phyloP scores from a whole-genome alignment of 164 flowering plant genomes.

The Platanus orientalis region DNA sequence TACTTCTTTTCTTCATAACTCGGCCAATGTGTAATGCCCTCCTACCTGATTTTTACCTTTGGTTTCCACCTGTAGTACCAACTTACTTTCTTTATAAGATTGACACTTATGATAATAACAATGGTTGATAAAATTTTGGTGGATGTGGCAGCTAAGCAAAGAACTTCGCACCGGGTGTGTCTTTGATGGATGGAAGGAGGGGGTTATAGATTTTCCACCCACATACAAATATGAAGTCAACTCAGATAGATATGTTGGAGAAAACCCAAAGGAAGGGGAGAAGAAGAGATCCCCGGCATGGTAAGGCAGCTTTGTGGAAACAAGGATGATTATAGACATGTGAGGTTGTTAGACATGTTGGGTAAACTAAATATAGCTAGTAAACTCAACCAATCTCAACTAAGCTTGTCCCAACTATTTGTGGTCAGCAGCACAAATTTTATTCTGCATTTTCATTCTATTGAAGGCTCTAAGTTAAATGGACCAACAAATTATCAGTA shows the following conservation, averaged over 20 bases:
- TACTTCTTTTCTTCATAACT: no score
- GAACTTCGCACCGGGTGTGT: slow-evolving; percentile 78
- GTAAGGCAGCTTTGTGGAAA: slow-evolving; percentile 32
- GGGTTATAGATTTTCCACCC: slow-evolving; percentile 83
- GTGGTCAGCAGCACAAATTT: no score
- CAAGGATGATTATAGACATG: neutral
- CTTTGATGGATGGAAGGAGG: slow-evolving; percentile 96
- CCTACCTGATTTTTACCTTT: no score
- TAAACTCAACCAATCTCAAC: no score
- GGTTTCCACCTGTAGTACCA: no score
- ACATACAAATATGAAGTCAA: slow-evolving; percentile 89
- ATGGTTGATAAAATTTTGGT: slow-evolving; percentile 7
- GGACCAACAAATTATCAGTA: no score
- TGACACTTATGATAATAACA: neutral
- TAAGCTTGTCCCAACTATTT: no score
- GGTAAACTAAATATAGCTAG: neutral
- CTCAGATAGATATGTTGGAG: slow-evolving; percentile 77
- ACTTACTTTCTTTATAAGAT: no score
- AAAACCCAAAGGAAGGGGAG: slow-evolving; percentile 84
- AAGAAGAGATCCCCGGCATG: slow-evolving; percentile 98
- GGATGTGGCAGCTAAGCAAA: slow-evolving; percentile 55
- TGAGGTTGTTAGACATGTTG: neutral
- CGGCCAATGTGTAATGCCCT: no score
- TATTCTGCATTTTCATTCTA: no score
- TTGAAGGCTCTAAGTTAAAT: no score